Conservation (phyloP, 1,284 basidiomycete genomes). For the Agroathelia rolfsii region DNA sequence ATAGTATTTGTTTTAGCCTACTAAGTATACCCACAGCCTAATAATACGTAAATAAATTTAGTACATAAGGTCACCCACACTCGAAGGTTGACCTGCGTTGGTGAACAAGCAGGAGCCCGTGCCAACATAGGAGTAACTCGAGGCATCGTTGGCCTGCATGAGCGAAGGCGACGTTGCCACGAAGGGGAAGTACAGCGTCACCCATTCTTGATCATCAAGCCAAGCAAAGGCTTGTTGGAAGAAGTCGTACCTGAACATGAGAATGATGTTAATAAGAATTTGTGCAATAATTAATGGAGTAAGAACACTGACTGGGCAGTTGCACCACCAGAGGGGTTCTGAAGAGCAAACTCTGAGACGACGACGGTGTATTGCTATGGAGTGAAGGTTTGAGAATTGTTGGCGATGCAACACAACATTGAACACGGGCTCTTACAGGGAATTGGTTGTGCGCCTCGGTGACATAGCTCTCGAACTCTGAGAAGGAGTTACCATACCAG, state of each 20-base stretch:
- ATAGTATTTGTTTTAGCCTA: too few species aligned
- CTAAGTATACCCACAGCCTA: too few species aligned
- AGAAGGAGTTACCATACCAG: conserved; percentile 6
- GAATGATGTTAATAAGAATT: too few species aligned
- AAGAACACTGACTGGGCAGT: conserved; percentile 19
- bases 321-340: conserved; percentile 22
- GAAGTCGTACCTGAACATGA: conserved; percentile 11
- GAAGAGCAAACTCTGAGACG: conserved; percentile 23
- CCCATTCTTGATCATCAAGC: conserved; percentile 13
- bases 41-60: too few species aligned
- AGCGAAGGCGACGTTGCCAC: conserved; percentile 14
- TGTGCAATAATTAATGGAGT: not conserved
- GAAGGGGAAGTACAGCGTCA: conserved; percentile 18
- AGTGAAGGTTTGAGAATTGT: conserved; percentile 9
- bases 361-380: too few species aligned
- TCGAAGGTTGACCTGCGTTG: conserved; percentile 11
- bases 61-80: conserved; percentile 13
- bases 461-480: conserved; percentile 7
- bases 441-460: conserved; percentile 3
- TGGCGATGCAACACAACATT: not conserved
- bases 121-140: conserved; percentile 10
- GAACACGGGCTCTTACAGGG: too few species aligned
- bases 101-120: conserved; percentile 14
- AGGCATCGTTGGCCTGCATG: conserved; percentile 12
- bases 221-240: conserved; percentile 15